A percentile compares a stretch with the other conserved stretches of the same genome.
phyloP scores from a whole-genome alignment of 257 asterid genomes.

The Handroanthus guayacan region DNA sequence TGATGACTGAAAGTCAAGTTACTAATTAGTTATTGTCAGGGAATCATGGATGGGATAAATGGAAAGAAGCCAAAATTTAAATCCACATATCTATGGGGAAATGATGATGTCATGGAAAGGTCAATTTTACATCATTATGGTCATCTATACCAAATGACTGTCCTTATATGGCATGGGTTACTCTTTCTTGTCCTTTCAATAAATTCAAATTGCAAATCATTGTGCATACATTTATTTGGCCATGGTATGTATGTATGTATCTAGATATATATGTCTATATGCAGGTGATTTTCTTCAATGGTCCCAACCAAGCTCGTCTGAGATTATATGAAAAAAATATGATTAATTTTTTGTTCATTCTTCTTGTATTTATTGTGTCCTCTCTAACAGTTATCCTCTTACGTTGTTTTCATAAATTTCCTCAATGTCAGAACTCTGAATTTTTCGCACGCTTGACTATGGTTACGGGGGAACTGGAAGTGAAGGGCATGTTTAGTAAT shows the following conservation, averaged over 20 bases:
- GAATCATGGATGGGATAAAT: conserved; percentile 33
- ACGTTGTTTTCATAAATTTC: conserved; percentile 48
- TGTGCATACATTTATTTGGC: not conserved
- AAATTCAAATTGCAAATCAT: conserved; percentile 39
- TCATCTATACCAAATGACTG: conserved; percentile 39
- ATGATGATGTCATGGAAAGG: conserved; percentile 63
- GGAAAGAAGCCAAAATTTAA: conserved; percentile 38
- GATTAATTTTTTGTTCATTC: conserved; percentile 45
- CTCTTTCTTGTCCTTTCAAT: conserved; percentile 44
- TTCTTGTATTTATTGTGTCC: conserved; percentile 44
- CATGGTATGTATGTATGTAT: not conserved
- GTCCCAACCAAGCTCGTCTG: conserved; percentile 33
- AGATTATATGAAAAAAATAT: not conserved
- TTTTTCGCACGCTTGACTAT: conserved; percentile 52
- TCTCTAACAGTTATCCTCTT: conserved; percentile 23
- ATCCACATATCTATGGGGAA: conserved; percentile 19
- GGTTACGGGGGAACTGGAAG: conserved; percentile 36
- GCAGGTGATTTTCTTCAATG: not conserved
- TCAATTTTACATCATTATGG: conserved; percentile 67
- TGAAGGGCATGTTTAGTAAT: conserved; percentile 22
- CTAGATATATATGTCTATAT: not conserved
- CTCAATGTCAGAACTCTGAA: conserved; percentile 51
- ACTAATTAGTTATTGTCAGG: not conserved
- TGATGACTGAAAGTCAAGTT: not conserved
- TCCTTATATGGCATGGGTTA: conserved; percentile 53